Base-by-base conservation (phyloP, 352 stramenopile genomes). In the Phytophthora fragariae region DNA sequence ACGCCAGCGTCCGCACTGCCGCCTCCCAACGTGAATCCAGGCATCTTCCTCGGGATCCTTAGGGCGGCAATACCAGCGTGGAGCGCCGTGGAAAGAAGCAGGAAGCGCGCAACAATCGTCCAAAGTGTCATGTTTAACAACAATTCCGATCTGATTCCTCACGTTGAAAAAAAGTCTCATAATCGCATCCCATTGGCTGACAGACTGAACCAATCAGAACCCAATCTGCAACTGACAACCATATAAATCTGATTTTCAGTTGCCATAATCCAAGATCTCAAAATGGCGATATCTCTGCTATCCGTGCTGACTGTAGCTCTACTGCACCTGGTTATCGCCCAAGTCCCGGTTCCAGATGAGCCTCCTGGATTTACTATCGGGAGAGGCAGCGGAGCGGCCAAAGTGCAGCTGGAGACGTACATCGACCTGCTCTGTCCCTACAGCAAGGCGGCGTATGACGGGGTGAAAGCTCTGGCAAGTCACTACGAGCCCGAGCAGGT, bases 351-450 rank as follows among this genome's bases (percentile, higher is more conserved):
- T 55, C 89, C 86, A 7, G 59, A 64, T 5, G 79, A 84, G 21
- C 85, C 80, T 0, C 85, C 83, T 11, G 89, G 89, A 1, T 95
- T 94, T 54, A 88, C 82, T 10, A 82, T 90, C n/a, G 86, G 84
- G 1, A 46, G 73, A 11, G 85, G 89, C 7, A 77, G 49, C 12
- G 81, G 79, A 1, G 55, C 63, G 2, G 86, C 89, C 0, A 76
- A 80, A 47, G 84, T 93, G 29, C 89, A 94, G 64, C 75, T 95
- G 31, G 89, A 95, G 68, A 89, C 88, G 60, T 95, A 91, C 75
- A 72, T 95, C 24, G 89, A 94, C 53, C 66, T 93, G 80, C 81
- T 95, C 19, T 95, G 88, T 37, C 88, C 88, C 4, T 86, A 79
- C 54, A 93, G 86, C 59, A 89, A 89, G 54, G 66, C 76, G 1